phyloP scores from a whole-genome alignment of 2,329 filamentous ascomycete species.

The Pseudogymnoascus sp. region DNA sequence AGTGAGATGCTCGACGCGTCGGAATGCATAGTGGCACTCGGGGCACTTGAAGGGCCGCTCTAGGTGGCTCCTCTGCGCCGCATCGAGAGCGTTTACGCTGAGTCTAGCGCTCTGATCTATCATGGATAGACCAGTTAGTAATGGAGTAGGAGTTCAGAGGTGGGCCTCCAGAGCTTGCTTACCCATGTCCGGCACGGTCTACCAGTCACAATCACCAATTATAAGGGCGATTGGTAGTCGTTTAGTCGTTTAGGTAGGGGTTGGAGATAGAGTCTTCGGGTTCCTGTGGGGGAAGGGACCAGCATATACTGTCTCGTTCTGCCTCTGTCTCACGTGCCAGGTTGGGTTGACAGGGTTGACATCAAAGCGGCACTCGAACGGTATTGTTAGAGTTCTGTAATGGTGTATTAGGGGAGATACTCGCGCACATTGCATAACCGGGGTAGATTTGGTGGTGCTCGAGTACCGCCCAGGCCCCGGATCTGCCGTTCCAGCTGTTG shows the following conservation, averaged over 20 bases:
- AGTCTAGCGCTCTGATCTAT: background rate
- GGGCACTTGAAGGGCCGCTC: constrained; percentile 17
- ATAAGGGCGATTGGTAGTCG: background rate
- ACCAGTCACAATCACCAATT: background rate
- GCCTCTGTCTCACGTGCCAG: background rate
- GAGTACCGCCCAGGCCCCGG: no score
- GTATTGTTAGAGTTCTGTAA: background rate
- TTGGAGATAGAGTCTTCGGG: background rate
- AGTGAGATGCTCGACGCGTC: constrained; percentile 23
- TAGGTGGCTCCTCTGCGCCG: background rate
- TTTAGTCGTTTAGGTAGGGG: constrained; percentile 1
- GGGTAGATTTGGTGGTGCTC: background rate
- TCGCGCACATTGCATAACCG: no score
- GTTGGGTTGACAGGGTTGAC: background rate
- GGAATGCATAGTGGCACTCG: constrained; percentile 23
- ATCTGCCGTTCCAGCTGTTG: no score
- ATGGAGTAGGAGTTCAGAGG: background rate
- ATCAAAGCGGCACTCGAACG: background rate
- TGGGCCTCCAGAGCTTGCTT: background rate
- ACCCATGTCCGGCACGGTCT: background rate
- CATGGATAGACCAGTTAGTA: background rate
- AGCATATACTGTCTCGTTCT: no score
- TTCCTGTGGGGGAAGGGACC: background rate
- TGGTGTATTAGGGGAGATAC: background rate
- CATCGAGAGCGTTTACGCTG: background rate